Base-by-base conservation (phyloP, 2,329 filamentous ascomycete species). In the Calonectria hawksworthii region DNA sequence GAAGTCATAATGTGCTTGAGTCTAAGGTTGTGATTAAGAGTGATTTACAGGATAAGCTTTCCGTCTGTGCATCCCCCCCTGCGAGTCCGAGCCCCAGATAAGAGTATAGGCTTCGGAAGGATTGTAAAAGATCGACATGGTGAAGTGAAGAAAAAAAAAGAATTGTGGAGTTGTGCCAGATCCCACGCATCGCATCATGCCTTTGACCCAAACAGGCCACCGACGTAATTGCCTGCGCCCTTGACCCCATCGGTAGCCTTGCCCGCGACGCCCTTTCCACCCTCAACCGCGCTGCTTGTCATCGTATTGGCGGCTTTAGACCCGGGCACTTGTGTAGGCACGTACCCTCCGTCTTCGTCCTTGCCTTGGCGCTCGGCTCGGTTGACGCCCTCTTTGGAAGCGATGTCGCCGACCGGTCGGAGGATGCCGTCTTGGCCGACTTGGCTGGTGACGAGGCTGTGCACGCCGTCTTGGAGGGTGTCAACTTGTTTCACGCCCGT, bases 401-500 rank as follows among this genome's bases (percentile, higher is more conserved):
- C 80, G 3, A 89, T 68, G 82, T 94, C 92, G 75, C 93, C 93
- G 68, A 93, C 83, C 7, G 92, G 92, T 80, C 93, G 90, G 1
- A 90, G 87, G 1, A 94, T 84, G 0, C 94, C 94, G 74, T 92
- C 93, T 78, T 94, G 90, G 56, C 93, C 93, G 32, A 95, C 83
- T 79, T 94, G 93, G 41, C 90, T 90, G 2, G 89, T 87, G 11
- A 90, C 92, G 69, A 93, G 88, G 84, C 89, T 87, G 86, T 94
- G 86, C 41, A 93, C 89, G 80, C 89, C 90, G 83, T 94, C 93
- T 84, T 95, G 93, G 44, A 94, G 87, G 54, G 86, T 91, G 85
- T 94, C 91, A 85, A 94, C 89, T 83, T 93, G 92, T 23, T 90
- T 84, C 81, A 94, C 83, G 83, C 92, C 91, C 14, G 93, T 94